Base-by-base conservation (phyloP, 225 moss, liverwort and hornwort genomes). In the Anthoceros angustus region DNA sequence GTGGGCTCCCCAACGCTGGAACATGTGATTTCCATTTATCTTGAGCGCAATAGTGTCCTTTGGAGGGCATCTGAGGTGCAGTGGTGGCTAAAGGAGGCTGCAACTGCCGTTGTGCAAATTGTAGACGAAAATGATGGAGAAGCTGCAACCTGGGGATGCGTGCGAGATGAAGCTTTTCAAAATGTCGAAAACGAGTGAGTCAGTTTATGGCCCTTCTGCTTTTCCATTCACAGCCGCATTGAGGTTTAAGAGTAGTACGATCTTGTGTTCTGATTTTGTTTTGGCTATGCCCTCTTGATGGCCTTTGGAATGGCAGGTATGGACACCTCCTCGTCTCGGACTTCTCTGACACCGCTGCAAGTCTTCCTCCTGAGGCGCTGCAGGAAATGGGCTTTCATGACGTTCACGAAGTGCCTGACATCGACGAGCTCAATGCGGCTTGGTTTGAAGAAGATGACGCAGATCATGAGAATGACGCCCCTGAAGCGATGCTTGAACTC, bases 21-120 rank as follows among this genome's bases (percentile, higher is more conserved):
- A 62, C 95, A 91, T 67, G 74, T 95, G 0, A 81, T 76, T 41
- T 73, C 77, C 61, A 89, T 91, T 16, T 92, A 88, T 64, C 65
- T 91, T 26, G 88, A 88, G 63, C 79, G 91, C 45, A 87, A 76
- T 70, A 82, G 78, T 73, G 70, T 95, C 64, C 76, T 95, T 43
- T 95, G 91, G 91, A 88, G 85, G 63, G 79, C 84, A 41, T 82
- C 85, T 16, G 86, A 95, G 66, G 82, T 91, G 49, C 95, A 95
- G 77, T 72, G 75, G 49, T 95, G 91, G 88, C 74, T 95, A 9
- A 88, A 82, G 73, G 77, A 76, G 46, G 79, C 76, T 41, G 88
- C 91, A 10, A 72, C 82, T 72, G 72, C 68, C 68, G 76, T 95
- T 50, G 68, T 78, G 38, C 64, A 69, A 65, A 70, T 80, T 68